Evolutionary conservation across 75 land plant genomes (phyloP), one percentile per base, ranked within the genome.

Genomic region (Pinus tabuliformis): DNA sequence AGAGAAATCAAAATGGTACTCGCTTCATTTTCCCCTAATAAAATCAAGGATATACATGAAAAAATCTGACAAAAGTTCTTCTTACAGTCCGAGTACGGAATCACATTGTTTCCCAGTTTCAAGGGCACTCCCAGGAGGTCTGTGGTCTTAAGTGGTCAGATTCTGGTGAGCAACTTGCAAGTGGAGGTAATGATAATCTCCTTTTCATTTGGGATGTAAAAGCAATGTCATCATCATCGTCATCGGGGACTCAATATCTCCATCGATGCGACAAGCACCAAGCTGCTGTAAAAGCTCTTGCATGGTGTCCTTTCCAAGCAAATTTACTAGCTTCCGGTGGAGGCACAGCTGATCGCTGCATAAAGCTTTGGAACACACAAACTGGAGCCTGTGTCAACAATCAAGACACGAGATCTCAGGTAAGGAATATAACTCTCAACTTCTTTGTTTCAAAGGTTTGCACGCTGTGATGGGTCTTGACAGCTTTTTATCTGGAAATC

Each of bases 111-210:
- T 77, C 81, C n/a, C 28, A 49, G 11, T 37, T 86, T 21, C 13
- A 54, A 52, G 89, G 70, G 16, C 91, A 91, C 72, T 39, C 26
- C 24, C 82, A 60, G 95, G 98, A 36, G 86, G 93, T 26, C 78
- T 86, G 78, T 92, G 91, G 78, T 89, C 81, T 68, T 37, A 58
- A 88, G 77, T 94, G 97, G 95, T 90, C 95, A 4, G 82, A 79
- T 2, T 88, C 89, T 2, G 97, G 92, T 3, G 85, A 88, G 71
- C 93, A 90, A 57, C 77, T 92, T 14, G 98, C 95, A 1, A 89
- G 93, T 70, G 95, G 98, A 45, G 95, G 98, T 12, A 95, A 95
- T 74, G 95, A 95, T 79, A 92, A 92, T 52, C 76, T 95, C 22
- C 84, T 95, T 15, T 87, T 90, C 78, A 87, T 92, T 9, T 92